A percentile compares a stretch with the other conserved stretches of the same genome.
phyloP scores from a whole-genome alignment of 1,139 yeast genomes.

The Blastobotrys elegans region DNA sequence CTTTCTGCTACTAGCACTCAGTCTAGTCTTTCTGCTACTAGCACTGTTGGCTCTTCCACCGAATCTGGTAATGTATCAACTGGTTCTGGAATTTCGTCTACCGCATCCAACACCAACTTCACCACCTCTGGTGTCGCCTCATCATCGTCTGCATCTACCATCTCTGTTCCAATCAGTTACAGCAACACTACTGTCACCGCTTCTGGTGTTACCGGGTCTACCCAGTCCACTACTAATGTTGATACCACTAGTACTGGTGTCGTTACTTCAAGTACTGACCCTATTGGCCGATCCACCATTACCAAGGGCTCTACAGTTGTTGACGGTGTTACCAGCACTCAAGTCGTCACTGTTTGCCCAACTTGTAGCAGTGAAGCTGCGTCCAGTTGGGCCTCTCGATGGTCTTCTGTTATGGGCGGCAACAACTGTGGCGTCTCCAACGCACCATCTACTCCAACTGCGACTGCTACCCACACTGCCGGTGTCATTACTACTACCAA shows the following conservation, averaged over 20 bases:
- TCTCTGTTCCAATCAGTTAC: background rate
- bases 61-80: background rate
- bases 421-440: background rate
- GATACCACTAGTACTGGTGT: background rate
- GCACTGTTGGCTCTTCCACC: background rate
- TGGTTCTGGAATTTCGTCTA: background rate
- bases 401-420: background rate
- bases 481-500: no score
- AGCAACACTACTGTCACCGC: background rate
- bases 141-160: background rate
- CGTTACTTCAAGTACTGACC: background rate
- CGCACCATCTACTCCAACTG: background rate
- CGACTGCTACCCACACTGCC: background rate
- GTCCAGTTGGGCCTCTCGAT: background rate
- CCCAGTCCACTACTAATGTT: background rate
- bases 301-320: background rate
- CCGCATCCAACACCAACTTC: background rate
- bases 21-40: background rate
- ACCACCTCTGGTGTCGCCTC: background rate
- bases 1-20: background rate
- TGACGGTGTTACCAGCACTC: slow-evolving; percentile 27
- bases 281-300: slow-evolving; percentile 17
- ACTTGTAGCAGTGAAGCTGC: slow-evolving; percentile 8
- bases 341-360: slow-evolving; percentile 19
- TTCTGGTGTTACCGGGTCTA: background rate